Conservation (phyloP, 192 early-diverging fungal species). For the Dissophora ornata region DNA sequence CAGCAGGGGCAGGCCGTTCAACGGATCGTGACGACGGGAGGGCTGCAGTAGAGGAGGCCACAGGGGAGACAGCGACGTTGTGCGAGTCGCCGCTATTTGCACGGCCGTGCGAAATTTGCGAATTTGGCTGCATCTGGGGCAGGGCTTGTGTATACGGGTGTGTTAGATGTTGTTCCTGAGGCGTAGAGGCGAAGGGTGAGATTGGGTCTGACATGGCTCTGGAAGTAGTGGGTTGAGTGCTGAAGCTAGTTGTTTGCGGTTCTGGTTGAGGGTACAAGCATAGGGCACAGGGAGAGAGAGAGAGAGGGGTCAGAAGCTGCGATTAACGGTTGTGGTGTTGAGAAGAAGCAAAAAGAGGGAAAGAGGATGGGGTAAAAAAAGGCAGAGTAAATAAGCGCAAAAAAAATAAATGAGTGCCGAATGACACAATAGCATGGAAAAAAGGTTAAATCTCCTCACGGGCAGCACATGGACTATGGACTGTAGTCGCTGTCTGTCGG, state of each 20-base stretch:
- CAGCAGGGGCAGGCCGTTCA: conserved; percentile 1
- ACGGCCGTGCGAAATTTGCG: conserved; percentile 4
- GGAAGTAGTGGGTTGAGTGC: no score
- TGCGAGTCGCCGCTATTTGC: conserved; percentile 15
- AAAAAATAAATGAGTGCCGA: neutral
- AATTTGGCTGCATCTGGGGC: conserved; percentile 2
- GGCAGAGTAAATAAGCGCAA: neutral
- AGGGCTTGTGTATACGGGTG: conserved; percentile 10
- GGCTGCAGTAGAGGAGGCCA: neutral
- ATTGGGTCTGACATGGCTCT: neutral
- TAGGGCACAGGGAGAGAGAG: neutral
- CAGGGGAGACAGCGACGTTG: neutral
- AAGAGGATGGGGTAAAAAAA: neutral
- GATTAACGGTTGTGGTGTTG: no score
- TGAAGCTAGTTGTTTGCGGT: no score
- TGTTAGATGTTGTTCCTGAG: neutral
- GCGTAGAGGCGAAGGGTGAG: neutral
- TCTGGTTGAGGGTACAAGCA: no score
- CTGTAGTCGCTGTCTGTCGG: no score
- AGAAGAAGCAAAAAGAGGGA: neutral
- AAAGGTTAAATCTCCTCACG: no score
- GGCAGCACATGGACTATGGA: no score
- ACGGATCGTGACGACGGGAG: neutral
- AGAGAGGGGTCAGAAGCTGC: neutral
- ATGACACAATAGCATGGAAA: neutral